Percentiles rank a stretch among this genome's conserved stretches.
Conservation (phyloP, 768 basidiomycete genomes). For the Lentinula raphanica region DNA sequence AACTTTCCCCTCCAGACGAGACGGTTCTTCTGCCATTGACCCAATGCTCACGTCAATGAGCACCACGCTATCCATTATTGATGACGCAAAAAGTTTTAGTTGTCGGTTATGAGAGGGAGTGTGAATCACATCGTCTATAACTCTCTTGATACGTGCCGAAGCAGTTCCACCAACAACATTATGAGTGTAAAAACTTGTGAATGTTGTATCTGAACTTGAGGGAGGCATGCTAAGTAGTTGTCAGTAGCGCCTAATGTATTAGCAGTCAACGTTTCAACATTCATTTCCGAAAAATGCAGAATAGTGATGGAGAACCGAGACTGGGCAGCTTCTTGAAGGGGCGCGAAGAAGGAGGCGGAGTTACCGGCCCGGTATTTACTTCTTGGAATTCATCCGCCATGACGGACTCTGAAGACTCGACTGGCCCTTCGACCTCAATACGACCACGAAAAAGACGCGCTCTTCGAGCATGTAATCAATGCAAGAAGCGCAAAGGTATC, state of each 20-base stretch:
- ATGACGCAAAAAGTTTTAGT: background rate
- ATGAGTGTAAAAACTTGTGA: background rate
- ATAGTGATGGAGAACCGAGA: background rate
- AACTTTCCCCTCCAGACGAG: background rate
- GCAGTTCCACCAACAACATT: constrained; percentile 1
- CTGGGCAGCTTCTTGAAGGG: too few species aligned
- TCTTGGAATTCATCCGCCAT: background rate
- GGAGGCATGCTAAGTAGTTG: background rate
- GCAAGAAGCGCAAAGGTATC: background rate
- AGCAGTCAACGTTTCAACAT: too few species aligned
- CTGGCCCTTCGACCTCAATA: background rate
- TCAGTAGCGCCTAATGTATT: background rate
- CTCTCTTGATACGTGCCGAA: background rate
- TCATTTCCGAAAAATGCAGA: background rate
- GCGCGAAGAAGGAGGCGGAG: background rate
- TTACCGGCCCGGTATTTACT: background rate
- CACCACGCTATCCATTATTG: background rate
- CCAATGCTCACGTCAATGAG: constrained; percentile 1
- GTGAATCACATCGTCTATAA: background rate
- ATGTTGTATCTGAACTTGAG: background rate
- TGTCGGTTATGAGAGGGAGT: background rate
- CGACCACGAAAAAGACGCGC: background rate
- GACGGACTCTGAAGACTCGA: background rate
- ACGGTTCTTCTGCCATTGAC: constrained; percentile 2
- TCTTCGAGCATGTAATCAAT: background rate